These are phyloP conservation scores for Infundibulicybe gibba DNA, from an alignment of 768 basidiomycete genomes.

Conservation along the genomic window DNA sequence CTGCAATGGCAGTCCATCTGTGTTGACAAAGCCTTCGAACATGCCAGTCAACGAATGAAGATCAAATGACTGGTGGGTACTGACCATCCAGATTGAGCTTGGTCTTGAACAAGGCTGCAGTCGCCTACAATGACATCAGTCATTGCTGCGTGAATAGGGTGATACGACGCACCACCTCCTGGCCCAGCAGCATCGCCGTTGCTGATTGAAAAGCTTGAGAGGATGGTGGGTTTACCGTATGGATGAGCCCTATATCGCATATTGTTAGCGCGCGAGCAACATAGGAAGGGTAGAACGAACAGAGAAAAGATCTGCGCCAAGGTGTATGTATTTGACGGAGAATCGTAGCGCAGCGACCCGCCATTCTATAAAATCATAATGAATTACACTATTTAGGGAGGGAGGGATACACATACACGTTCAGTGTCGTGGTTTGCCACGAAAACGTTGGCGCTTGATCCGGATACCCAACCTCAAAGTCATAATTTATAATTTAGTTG, in stretches of 20 bases:
- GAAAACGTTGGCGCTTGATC: conserved; percentile 56
- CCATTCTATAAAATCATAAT: conserved; percentile 34
- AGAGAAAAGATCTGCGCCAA: conserved; percentile 60
- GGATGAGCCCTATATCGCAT: conserved; percentile 38
- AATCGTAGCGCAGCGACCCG: conserved; percentile 51
- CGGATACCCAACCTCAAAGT: conserved; percentile 51
- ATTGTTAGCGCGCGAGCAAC: too few relatives aligned
- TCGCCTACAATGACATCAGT: neutral
- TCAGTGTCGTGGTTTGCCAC: conserved; percentile 73
- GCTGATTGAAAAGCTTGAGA: conserved; percentile 55
- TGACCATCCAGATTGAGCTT: too few relatives aligned
- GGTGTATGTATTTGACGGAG: conserved; percentile 60
- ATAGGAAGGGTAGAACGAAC: too few relatives aligned
- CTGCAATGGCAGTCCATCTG: conserved; percentile 50
- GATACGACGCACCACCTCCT: conserved; percentile 39
- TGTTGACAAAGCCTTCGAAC: conserved; percentile 67
- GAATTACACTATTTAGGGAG: neutral
- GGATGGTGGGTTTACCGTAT: conserved; percentile 62
- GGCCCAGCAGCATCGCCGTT: conserved; percentile 55
- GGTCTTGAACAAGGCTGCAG: too few relatives aligned
- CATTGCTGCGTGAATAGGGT: neutral
- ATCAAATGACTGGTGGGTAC: conserved; percentile 46
- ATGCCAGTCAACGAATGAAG: conserved; percentile 37
- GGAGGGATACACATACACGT: conserved; percentile 28
- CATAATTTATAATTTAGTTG: neutral